phyloP scores from a whole-genome alignment of 2,329 filamentous ascomycete species.

The Alternaria triticina region DNA sequence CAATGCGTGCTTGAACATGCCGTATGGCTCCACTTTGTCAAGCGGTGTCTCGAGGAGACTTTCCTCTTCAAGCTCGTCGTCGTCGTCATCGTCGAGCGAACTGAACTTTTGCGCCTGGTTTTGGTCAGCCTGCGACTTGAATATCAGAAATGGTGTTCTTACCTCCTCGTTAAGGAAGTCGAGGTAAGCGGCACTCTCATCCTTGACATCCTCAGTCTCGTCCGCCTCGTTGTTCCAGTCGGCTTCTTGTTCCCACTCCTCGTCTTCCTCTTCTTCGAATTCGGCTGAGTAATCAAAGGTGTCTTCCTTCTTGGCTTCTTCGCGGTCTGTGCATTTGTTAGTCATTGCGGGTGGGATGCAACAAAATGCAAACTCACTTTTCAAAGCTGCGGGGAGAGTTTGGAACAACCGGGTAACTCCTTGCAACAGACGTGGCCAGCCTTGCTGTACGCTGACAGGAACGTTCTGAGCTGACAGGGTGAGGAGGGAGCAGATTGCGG shows the following conservation, averaged over 20 bases:
- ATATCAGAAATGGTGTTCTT: slow-evolving; percentile 30
- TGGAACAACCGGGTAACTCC: slow-evolving; percentile 92
- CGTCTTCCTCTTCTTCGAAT: slow-evolving; percentile 76
- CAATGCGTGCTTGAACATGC: slow-evolving; percentile 82
- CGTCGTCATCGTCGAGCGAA: slow-evolving; percentile 71
- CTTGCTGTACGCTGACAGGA: slow-evolving; percentile 88
- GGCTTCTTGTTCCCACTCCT: slow-evolving; percentile 78
- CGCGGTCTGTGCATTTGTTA: slow-evolving; percentile 67
- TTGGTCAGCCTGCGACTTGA: slow-evolving; percentile 33
- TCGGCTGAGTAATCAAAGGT: slow-evolving; percentile 82
- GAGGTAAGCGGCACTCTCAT: slow-evolving; percentile 92
- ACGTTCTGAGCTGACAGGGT: slow-evolving; percentile 81
- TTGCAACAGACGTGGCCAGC: slow-evolving; percentile 89
- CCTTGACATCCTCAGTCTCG: slow-evolving; percentile 73
- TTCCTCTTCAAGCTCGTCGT: slow-evolving; percentile 91
- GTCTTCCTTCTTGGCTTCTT: slow-evolving; percentile 84
- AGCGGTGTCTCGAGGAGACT: slow-evolving; percentile 90
- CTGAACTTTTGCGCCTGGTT: slow-evolving; percentile 81
- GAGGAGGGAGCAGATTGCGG: slow-evolving; percentile 86
- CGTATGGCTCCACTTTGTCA: slow-evolving; percentile 94
- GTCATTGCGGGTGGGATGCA: slow-evolving; percentile 18
- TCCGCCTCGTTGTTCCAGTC: slow-evolving; percentile 71
- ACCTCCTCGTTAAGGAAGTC: slow-evolving; percentile 95
- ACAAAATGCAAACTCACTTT: slow-evolving; percentile 64
- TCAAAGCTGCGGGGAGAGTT: slow-evolving; percentile 83